A percentile compares a stretch with the other conserved stretches of the same genome.
Evolutionary conservation across 768 basidiomycete genomes (phyloP).

Genomic region (Trametes maxima): DNA sequence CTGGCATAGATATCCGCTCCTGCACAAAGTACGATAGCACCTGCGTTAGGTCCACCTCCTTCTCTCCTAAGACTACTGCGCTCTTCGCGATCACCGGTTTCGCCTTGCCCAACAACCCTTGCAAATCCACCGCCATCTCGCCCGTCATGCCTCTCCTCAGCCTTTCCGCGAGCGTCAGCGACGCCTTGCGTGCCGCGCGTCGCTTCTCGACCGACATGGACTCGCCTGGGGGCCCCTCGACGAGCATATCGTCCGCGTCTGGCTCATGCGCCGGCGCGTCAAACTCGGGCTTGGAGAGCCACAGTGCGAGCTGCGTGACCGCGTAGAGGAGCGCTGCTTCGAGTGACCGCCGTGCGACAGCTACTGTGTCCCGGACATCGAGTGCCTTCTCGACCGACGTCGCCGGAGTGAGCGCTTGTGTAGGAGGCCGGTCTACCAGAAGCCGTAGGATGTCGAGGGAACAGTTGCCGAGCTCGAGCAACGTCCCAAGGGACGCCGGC

Average conservation of each 20-base stretch:
- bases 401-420: slow-evolving; percentile 50
- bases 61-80: slow-evolving; percentile 44
- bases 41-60: slow-evolving; percentile 56
- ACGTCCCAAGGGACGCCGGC: slow-evolving; percentile 81
- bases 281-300: slow-evolving; percentile 73
- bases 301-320: slow-evolving; percentile 77
- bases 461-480: slow-evolving; percentile 82
- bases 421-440: slow-evolving; percentile 61
- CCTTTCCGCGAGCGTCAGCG: slow-evolving; percentile 61
- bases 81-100: slow-evolving; percentile 66
- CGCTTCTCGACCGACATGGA: slow-evolving; percentile 39
- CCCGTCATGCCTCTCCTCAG: slow-evolving; percentile 77
- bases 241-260: slow-evolving; percentile 46
- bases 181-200: slow-evolving; percentile 44
- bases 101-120: slow-evolving; percentile 64
- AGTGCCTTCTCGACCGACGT: slow-evolving; percentile 45
- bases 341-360: slow-evolving; percentile 60
- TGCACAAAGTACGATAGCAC: slow-evolving; percentile 67
- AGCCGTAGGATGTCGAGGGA: slow-evolving; percentile 73
- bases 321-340: slow-evolving; percentile 72
- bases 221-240: slow-evolving; percentile 11
- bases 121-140: slow-evolving; percentile 75
- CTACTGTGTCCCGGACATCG: slow-evolving; percentile 58
- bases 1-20: slow-evolving; percentile 48
- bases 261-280: slow-evolving; percentile 45